These are phyloP conservation scores for Pichia sp. DNA, from an alignment of 1,139 yeast genomes.

Conservation along the genomic window DNA sequence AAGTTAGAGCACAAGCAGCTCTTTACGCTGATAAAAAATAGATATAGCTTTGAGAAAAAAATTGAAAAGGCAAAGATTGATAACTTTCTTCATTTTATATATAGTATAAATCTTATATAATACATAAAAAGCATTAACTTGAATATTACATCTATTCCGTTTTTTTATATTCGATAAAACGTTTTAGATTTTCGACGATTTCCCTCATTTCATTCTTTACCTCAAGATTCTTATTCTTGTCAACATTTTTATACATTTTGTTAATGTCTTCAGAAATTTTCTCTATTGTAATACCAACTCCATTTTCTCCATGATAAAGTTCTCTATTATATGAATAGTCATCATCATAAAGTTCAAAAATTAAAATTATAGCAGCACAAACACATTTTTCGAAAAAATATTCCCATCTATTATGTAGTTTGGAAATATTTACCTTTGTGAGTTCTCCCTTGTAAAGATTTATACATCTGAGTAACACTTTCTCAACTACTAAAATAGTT, in stretches of 20 bases:
- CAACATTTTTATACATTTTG: constrained; percentile 54
- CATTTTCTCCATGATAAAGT: constrained; percentile 55
- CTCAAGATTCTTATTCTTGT: constrained; percentile 52
- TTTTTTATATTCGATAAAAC: constrained; percentile 77
- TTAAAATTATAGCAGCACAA: constrained; percentile 53
- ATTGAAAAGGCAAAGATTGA: not conserved
- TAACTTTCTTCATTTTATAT: not conserved
- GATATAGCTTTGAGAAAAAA: no score
- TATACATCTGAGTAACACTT: constrained; percentile 18
- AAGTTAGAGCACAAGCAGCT: constrained; percentile 76
- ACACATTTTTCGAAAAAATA: constrained; percentile 31
- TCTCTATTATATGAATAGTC: constrained; percentile 58
- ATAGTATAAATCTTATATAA: not conserved
- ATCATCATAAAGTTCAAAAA: constrained; percentile 84
- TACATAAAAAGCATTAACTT: not conserved
- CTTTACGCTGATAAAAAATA: constrained; percentile 39
- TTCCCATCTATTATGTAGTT: constrained; percentile 21
- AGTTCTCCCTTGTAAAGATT: constrained; percentile 14
- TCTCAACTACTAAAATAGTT: constrained; percentile 21
- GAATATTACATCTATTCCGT: constrained; percentile 16
- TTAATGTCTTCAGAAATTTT: constrained; percentile 41
- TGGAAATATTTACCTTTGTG: constrained; percentile 12
- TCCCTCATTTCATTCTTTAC: constrained; percentile 66
- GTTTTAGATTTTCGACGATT: constrained; percentile 54
- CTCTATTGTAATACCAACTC: constrained; percentile 35